Evolutionary conservation across 768 basidiomycete genomes (phyloP).

Genomic region (Infundibulicybe gibba): DNA sequence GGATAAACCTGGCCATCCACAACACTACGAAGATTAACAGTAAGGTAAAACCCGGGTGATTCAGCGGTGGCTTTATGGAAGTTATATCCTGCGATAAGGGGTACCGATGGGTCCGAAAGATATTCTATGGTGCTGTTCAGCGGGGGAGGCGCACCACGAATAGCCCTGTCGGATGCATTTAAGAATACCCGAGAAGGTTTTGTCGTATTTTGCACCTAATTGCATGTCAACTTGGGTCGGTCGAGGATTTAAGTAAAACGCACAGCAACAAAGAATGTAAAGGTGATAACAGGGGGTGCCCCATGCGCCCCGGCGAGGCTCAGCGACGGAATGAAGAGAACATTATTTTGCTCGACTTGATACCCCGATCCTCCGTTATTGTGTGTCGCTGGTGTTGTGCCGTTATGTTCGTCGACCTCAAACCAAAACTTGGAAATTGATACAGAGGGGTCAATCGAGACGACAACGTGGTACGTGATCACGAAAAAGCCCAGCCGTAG

Average conservation of each 20-base stretch:
- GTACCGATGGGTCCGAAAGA: conserved; percentile 13
- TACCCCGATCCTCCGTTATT: too few relatives aligned
- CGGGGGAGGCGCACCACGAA: too few relatives aligned
- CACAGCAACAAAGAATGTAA: too few relatives aligned
- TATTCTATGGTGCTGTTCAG: conserved; percentile 25
- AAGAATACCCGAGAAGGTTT: conserved; percentile 14
- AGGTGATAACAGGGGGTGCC: too few relatives aligned
- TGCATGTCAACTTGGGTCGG: too few relatives aligned
- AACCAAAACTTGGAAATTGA: conserved; percentile 52
- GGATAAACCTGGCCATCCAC: conserved; percentile 22
- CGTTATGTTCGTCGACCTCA: conserved; percentile 40
- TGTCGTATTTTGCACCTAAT: too few relatives aligned
- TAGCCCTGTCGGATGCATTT: conserved; percentile 16
- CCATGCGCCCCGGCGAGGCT: too few relatives aligned
- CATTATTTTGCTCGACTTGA: too few relatives aligned
- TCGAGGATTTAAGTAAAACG: too few relatives aligned
- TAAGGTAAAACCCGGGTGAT: conserved; percentile 22
- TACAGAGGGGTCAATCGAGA: conserved; percentile 30
- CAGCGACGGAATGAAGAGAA: too few relatives aligned
- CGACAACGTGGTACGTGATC: conserved; percentile 40
- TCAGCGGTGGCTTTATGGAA: conserved; percentile 21
- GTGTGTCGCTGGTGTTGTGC: too few relatives aligned
- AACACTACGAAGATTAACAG: conserved; percentile 22
- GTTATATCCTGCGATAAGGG: conserved; percentile 23
- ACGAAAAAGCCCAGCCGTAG: conserved; percentile 28